phyloP scores from a whole-genome alignment of 1,139 yeast genomes.

The Geotrichum klebahnii region DNA sequence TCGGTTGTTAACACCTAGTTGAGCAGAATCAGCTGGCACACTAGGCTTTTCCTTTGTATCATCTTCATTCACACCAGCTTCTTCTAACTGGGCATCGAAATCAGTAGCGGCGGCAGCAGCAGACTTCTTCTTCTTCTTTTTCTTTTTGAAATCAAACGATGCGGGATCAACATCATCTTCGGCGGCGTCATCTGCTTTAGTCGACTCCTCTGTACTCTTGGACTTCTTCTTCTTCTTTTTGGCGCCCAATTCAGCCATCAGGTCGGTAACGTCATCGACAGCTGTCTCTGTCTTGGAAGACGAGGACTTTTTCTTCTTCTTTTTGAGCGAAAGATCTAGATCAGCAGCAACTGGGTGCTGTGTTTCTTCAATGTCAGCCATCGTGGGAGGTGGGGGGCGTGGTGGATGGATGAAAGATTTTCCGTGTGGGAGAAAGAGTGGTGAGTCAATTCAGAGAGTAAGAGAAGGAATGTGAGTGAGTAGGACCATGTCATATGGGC shows the following conservation, averaged over 20 bases:
- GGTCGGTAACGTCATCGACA: conserved; percentile 42
- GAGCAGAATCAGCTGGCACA: conserved; percentile 20
- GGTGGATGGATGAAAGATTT: not conserved
- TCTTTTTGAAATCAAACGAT: conserved; percentile 57
- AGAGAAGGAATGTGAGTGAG: no score
- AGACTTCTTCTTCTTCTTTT: conserved; percentile 81
- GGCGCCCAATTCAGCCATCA: conserved; percentile 49
- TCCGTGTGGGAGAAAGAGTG: not conserved
- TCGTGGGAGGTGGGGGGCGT: conserved; percentile 4
- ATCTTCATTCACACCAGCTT: conserved; percentile 74
- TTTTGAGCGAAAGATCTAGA: conserved; percentile 41
- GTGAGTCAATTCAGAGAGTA: not conserved
- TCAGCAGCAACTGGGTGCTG: conserved; percentile 13
- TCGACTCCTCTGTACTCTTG: conserved; percentile 26
- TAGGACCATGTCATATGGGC: no score
- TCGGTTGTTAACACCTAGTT: conserved; percentile 33
- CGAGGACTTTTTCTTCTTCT: conserved; percentile 78
- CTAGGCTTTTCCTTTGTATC: conserved; percentile 32
- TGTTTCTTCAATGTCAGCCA: conserved; percentile 21
- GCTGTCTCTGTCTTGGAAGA: conserved; percentile 42
- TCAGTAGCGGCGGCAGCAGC: conserved; percentile 59
- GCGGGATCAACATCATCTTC: conserved; percentile 57
- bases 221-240: conserved; percentile 47
- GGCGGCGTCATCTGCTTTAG: conserved; percentile 48
- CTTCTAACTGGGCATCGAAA: conserved; percentile 83